Percentiles rank a stretch among this genome's conserved stretches.
Conservation (phyloP, 2,329 filamentous ascomycete genomes). For the Fusarium sp. region DNA sequence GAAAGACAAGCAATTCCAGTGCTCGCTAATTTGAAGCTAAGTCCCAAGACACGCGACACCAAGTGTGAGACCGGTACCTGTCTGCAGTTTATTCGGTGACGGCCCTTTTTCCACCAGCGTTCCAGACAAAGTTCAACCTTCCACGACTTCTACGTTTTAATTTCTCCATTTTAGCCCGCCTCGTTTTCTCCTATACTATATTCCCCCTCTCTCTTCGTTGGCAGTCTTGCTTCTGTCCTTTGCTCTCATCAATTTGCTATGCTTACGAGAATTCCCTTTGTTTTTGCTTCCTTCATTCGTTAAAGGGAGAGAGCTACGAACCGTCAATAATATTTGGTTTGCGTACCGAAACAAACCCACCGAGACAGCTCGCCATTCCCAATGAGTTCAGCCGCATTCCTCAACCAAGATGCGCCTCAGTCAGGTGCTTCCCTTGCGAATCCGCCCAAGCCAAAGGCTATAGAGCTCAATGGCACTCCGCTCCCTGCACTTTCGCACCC, state of each 20-base stretch:
- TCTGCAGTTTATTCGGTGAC: conserved; percentile 6
- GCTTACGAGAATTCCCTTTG: conserved; percentile 22
- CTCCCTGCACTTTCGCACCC: conserved; percentile 19
- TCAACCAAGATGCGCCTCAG: conserved; percentile 40
- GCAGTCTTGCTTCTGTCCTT: background rate
- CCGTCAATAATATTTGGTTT: conserved; percentile 4
- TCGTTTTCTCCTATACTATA: conserved; percentile 9
- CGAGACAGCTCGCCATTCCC: conserved; percentile 35
- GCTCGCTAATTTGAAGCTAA: conserved; percentile 40
- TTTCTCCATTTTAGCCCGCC: conserved; percentile 8
- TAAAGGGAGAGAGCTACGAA: conserved; percentile 21
- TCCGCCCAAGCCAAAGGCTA: conserved; percentile 16
- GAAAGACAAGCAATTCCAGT: conserved; percentile 43
- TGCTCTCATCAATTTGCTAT: conserved; percentile 25
- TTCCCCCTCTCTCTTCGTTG: background rate
- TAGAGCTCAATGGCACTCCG: conserved; percentile 27
- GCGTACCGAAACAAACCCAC: conserved; percentile 19
- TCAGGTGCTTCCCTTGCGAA: conserved; percentile 27
- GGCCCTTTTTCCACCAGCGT: conserved; percentile 28
- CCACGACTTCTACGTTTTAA: conserved; percentile 23
- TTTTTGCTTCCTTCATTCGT: conserved; percentile 26
- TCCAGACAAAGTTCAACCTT: conserved; percentile 34
- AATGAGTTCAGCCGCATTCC: conserved; percentile 46
- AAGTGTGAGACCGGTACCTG: conserved; percentile 19
- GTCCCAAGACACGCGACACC: conserved; percentile 39